Percentiles rank a stretch among this genome's conserved stretches.
Evolutionary conservation across 768 basidiomycete genomes (phyloP).

Genomic region (Amanita muscaria): DNA sequence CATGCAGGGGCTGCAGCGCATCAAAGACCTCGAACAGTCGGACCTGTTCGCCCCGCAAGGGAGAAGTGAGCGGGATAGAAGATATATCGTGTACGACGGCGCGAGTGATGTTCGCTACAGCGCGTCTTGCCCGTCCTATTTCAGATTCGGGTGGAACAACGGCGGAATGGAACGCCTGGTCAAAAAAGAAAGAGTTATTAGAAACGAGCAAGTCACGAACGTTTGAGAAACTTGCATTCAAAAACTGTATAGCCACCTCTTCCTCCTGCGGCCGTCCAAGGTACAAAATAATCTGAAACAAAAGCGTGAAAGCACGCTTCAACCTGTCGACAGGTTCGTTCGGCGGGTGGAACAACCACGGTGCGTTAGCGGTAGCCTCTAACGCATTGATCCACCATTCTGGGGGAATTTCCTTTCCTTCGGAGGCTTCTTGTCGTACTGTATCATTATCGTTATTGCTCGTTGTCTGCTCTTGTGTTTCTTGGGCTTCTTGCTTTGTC

Average conservation of each 20-base stretch:
- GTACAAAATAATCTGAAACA: slow-evolving; percentile 21
- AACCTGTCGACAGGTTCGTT: slow-evolving; percentile 13
- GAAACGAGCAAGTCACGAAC: too few species aligned
- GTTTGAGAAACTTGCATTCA: slow-evolving; percentile 11
- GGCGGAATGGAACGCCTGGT: slow-evolving; percentile 18
- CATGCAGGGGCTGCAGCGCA: slow-evolving; percentile 16
- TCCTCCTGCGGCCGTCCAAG: slow-evolving; percentile 14
- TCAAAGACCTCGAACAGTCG: slow-evolving; percentile 19
- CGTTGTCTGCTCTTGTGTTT: too few species aligned
- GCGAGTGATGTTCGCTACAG: slow-evolving; percentile 13
- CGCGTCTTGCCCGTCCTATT: slow-evolving; percentile 18
- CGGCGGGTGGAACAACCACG: slow-evolving; percentile 15
- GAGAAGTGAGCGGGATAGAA: slow-evolving; percentile 13
- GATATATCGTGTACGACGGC: slow-evolving; percentile 17
- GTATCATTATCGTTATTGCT: too few species aligned
- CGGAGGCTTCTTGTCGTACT: too few species aligned
- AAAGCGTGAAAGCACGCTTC: slow-evolving; percentile 15
- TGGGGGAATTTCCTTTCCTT: background rate
- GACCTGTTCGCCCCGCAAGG: slow-evolving; percentile 13
- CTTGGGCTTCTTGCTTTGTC: too few species aligned
- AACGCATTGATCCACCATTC: slow-evolving; percentile 16
- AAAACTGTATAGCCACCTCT: slow-evolving; percentile 14
- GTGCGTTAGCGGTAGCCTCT: slow-evolving; percentile 16
- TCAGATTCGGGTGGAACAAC: slow-evolving; percentile 17
- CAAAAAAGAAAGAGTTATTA: background rate